These are phyloP conservation scores for Raphanus hybrid DNA, from an alignment of 441 rosid genomes.

Conservation along the genomic window DNA sequence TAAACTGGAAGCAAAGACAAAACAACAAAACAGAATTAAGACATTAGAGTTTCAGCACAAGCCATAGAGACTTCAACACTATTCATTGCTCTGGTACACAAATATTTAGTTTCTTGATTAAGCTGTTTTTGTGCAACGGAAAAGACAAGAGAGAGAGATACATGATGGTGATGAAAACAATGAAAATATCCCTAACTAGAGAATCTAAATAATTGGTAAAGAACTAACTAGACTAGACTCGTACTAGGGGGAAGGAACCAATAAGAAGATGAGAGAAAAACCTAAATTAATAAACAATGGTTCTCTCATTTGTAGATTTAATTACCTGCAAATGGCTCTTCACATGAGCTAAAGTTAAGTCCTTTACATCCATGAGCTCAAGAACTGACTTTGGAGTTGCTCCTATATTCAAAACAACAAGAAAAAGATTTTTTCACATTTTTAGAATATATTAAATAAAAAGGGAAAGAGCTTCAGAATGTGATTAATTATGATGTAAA, in stretches of 20 bases:
- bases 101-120: constrained; percentile 23
- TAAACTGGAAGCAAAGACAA: constrained; percentile 36
- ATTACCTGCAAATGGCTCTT: constrained; percentile 94
- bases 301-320: constrained; percentile 13
- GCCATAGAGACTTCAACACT: constrained; percentile 15
- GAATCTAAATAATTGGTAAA: constrained; percentile 14
- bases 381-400: constrained; percentile 92
- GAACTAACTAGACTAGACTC: constrained; percentile 23
- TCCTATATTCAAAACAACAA: constrained; percentile 47
- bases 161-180: constrained; percentile 35
- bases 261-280: constrained; percentile 15
- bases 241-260: constrained; percentile 10
- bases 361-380: constrained; percentile 88
- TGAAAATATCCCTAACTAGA: constrained; percentile 28
- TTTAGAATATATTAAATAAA: background rate
- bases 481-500: constrained; percentile 11
- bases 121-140: constrained; percentile 29
- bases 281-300: background rate
- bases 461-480: background rate
- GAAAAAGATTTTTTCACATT: background rate
- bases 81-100: constrained; percentile 23
- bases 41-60: constrained; percentile 19
- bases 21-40: constrained; percentile 12
- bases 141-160: background rate
- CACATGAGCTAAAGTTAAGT: constrained; percentile 86